Percentiles rank a stretch among this genome's conserved stretches.
Conservation (phyloP, 768 basidiomycete species). For the Antrodiella citrinella region DNA sequence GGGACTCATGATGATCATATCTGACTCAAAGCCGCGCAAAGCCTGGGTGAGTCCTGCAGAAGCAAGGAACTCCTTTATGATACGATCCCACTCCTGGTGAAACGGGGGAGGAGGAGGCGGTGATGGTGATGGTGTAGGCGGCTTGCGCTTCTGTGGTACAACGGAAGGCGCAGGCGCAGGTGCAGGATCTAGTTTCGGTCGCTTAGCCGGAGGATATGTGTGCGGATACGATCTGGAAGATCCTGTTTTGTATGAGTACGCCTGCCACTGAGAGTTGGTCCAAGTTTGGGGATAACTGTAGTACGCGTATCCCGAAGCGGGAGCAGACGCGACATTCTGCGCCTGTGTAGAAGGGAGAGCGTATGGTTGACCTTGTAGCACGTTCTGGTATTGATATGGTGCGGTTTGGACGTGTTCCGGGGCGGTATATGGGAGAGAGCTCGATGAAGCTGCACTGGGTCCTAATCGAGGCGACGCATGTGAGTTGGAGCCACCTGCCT, state of each 20-base stretch:
- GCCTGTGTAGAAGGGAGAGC: background rate
- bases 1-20: constrained; percentile 61
- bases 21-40: constrained; percentile 55
- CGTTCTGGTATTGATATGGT: too few relatives aligned
- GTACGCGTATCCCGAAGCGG: background rate
- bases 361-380: too few relatives aligned
- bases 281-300: background rate
- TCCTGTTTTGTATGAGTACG: background rate
- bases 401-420: background rate
- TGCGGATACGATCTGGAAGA: background rate
- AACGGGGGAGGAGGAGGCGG: constrained; percentile 34
- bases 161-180: background rate
- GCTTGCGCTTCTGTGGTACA: constrained; percentile 1
- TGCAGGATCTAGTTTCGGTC: background rate
- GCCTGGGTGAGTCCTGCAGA: constrained; percentile 52
- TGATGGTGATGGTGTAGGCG: background rate
- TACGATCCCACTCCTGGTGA: constrained; percentile 55
- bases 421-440: background rate
- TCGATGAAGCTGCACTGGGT: background rate
- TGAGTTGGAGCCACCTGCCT: constrained; percentile 30
- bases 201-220: background rate
- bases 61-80: constrained; percentile 44
- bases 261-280: background rate
- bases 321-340: background rate
- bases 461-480: background rate